These are phyloP conservation scores for Suillus clintonianus DNA, from an alignment of 768 basidiomycete genomes.

Conservation along the genomic window DNA sequence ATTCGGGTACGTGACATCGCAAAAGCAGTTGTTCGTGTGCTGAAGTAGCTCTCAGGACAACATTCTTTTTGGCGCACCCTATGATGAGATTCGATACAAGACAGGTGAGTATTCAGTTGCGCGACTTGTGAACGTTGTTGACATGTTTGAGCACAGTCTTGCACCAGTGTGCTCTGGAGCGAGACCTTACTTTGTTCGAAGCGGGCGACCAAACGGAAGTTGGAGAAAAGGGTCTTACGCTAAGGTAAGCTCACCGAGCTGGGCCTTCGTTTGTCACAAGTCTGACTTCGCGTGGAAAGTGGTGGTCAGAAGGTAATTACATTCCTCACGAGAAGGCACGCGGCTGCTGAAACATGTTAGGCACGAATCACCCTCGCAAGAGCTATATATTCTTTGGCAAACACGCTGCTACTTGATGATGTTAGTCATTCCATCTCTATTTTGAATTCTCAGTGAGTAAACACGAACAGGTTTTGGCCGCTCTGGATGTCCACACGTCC, in stretches of 20 bases:
- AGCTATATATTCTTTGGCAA: conserved; percentile 60
- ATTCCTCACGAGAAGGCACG: background rate
- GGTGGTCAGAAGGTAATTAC: conserved; percentile 58
- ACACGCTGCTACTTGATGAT: conserved; percentile 72
- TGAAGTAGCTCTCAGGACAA: conserved; percentile 38
- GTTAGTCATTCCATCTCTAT: conserved; percentile 31
- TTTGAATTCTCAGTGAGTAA: background rate
- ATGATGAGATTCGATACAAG: conserved; percentile 43
- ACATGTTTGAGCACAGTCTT: conserved; percentile 26
- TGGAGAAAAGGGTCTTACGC: conserved; percentile 67
- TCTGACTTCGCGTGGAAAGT: conserved; percentile 18
- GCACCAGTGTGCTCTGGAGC: conserved; percentile 42
- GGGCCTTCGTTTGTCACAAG: background rate
- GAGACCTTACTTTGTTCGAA: conserved; percentile 47
- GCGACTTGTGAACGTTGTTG: background rate
- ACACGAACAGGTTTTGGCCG: conserved; percentile 45
- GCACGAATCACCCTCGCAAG: conserved; percentile 58
- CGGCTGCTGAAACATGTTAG: conserved; percentile 14
- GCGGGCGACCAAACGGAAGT: conserved; percentile 73
- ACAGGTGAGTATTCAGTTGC: conserved; percentile 28
- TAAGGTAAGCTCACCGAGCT: conserved; percentile 31
- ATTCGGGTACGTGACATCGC: conserved; percentile 45
- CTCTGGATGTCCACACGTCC: conserved; percentile 58
- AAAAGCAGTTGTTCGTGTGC: background rate
- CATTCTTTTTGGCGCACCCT: conserved; percentile 44